Conservation (phyloP, 2,329 filamentous ascomycete species). For the Pseudocercospora crystallina region DNA sequence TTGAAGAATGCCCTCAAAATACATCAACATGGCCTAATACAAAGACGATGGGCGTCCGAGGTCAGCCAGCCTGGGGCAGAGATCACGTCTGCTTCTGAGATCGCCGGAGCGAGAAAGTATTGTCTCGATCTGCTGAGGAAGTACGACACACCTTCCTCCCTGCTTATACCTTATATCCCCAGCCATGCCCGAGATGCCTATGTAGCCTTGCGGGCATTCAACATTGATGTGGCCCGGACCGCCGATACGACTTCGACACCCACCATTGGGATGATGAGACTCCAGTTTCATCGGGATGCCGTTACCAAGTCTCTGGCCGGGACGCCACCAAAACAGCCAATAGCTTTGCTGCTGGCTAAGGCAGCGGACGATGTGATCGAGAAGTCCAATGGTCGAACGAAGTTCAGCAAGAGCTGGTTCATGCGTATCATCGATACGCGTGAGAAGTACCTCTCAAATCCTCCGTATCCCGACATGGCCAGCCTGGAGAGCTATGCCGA, state of each 20-base stretch:
- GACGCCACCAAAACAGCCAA: constrained; percentile 82
- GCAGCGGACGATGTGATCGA: constrained; percentile 61
- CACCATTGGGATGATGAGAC: constrained; percentile 82
- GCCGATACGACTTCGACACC: constrained; percentile 86
- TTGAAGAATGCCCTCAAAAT: constrained; percentile 1
- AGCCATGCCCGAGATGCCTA: constrained; percentile 75
- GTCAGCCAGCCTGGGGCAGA: constrained; percentile 27
- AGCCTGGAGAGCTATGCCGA: constrained; percentile 86
- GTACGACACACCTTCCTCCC: constrained; percentile 85
- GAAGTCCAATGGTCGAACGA: constrained; percentile 48
- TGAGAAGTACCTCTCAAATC: constrained; percentile 79
- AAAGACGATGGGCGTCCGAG: constrained; percentile 20
- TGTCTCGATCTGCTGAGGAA: constrained; percentile 65
- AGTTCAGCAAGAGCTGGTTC: constrained; percentile 58
- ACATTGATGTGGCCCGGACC: constrained; percentile 85
- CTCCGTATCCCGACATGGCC: constrained; percentile 72
- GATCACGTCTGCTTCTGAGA: constrained; percentile 40
- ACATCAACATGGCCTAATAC: constrained; percentile 3
- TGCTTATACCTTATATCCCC: constrained; percentile 83
- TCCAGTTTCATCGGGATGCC: constrained; percentile 93
- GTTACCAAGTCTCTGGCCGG: constrained; percentile 75
- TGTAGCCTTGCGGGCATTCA: constrained; percentile 85
- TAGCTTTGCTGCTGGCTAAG: constrained; percentile 77
- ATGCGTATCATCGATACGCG: constrained; percentile 74
- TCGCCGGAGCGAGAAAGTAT: constrained; percentile 57